phyloP scores from a whole-genome alignment of 768 basidiomycete genomes.

The Rhizopogon vulgaris region DNA sequence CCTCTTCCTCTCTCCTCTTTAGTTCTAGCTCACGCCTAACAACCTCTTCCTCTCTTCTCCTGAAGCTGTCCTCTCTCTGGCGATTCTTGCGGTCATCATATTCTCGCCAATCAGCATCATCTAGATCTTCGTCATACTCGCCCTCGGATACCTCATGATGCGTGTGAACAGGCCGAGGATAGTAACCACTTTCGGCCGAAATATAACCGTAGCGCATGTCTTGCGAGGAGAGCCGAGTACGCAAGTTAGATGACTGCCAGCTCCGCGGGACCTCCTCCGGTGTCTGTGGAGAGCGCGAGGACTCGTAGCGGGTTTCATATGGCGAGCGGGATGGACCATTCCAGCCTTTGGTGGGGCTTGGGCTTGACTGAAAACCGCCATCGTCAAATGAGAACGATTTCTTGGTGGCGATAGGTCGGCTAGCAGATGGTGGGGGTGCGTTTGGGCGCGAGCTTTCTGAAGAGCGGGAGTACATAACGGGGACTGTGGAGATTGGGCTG shows the following conservation, averaged over 20 bases:
- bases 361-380: constrained; percentile 17
- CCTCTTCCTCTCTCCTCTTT: constrained; percentile 24
- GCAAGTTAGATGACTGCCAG: constrained; percentile 24
- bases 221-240: constrained; percentile 21
- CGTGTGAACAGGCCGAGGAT: constrained; percentile 16
- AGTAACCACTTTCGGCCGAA: constrained; percentile 15
- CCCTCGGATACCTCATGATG: constrained; percentile 27
- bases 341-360: constrained; percentile 18
- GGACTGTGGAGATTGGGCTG: constrained; percentile 7
- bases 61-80: constrained; percentile 25
- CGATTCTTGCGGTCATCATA: constrained; percentile 27
- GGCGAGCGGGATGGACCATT: constrained; percentile 15
- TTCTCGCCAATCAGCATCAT: constrained; percentile 22
- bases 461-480: constrained; percentile 6
- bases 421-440: constrained; percentile 21
- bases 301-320: constrained; percentile 23
- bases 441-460: constrained; percentile 11
- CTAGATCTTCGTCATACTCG: constrained; percentile 25
- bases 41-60: constrained; percentile 29
- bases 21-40: constrained; percentile 27
- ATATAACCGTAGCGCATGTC: constrained; percentile 21
- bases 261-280: constrained; percentile 23
- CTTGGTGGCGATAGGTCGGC: constrained; percentile 25
- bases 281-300: constrained; percentile 24
- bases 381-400: constrained; percentile 19